A percentile compares a stretch with the other conserved stretches of the same genome.
These are phyloP conservation scores for Xerocomus spinulosus DNA, from an alignment of 768 basidiomycete species.

Conservation along the genomic window DNA sequence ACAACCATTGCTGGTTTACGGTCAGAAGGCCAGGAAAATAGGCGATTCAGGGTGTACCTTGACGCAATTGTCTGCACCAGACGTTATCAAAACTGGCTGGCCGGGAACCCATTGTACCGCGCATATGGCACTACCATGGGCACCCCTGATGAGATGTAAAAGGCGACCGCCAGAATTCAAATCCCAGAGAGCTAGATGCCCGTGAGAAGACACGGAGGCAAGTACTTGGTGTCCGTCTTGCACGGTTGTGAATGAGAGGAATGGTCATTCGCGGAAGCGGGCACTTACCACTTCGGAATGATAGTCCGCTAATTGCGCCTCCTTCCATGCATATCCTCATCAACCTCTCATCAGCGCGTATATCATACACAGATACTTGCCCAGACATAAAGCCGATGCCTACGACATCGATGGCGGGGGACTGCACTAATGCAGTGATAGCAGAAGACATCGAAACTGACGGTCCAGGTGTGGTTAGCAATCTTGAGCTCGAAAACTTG, in stretches of 20 bases:
- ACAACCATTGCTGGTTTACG: constrained; percentile 85
- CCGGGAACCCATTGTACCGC: constrained; percentile 89
- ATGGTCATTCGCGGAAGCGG: background rate
- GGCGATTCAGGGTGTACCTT: constrained; percentile 52
- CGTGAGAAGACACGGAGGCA: constrained; percentile 80
- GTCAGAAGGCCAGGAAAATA: constrained; percentile 4
- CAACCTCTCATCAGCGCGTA: constrained; percentile 83
- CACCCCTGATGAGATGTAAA: constrained; percentile 80
- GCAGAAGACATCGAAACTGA: constrained; percentile 35
- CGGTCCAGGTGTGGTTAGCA: constrained; percentile 41
- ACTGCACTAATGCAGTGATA: constrained; percentile 80
- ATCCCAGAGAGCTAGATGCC: constrained; percentile 93
- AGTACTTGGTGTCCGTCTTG: constrained; percentile 85
- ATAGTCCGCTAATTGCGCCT: constrained; percentile 66
- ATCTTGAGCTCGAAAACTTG: constrained; percentile 54
- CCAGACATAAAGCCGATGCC: constrained; percentile 91
- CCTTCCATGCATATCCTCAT: constrained; percentile 91
- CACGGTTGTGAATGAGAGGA: constrained; percentile 2
- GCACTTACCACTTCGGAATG: constrained; percentile 78
- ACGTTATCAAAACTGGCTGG: constrained; percentile 85
- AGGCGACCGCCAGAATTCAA: constrained; percentile 76
- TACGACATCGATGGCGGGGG: constrained; percentile 93
- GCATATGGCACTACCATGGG: constrained; percentile 83
- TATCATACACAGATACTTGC: constrained; percentile 83
- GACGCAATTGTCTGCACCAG: constrained; percentile 91